Conservation (phyloP, 2,329 filamentous ascomycete species). For the Clonostachys chloroleuca region DNA sequence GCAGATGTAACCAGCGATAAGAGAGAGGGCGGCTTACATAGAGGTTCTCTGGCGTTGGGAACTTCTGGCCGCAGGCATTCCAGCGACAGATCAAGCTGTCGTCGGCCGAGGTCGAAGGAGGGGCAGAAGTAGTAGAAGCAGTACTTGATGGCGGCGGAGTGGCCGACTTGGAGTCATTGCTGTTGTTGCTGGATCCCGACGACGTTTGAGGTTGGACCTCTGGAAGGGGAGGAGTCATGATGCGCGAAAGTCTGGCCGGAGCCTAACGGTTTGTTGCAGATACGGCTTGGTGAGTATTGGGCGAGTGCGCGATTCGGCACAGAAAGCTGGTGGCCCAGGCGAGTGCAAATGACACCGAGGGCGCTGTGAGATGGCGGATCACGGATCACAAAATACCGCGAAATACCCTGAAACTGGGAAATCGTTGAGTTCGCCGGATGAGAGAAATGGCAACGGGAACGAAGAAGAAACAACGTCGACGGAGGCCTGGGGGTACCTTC, state of each 20-base stretch:
- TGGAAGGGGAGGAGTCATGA: conserved; percentile 24
- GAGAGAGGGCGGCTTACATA: conserved; percentile 42
- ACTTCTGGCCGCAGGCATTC: conserved; percentile 55
- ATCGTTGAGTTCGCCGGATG: not conserved
- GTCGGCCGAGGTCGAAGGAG: conserved; percentile 33
- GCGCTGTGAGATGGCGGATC: no score
- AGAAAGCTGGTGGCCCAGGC: not conserved
- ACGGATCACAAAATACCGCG: not conserved
- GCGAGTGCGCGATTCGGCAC: not conserved
- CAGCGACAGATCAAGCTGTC: conserved; percentile 59
- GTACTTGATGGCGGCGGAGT: conserved; percentile 47
- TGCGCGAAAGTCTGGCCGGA: not conserved
- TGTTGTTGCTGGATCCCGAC: conserved; percentile 29
- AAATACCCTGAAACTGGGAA: not conserved
- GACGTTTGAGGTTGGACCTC: conserved; percentile 13
- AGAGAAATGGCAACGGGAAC: conserved; percentile 2
- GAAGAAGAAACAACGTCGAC: conserved; percentile 2
- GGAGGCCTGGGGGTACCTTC: conserved; percentile 12
- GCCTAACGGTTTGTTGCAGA: no score
- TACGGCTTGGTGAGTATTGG: not conserved
- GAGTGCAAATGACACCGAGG: no score
- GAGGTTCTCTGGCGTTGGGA: conserved; percentile 50
- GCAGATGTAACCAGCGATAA: no score
- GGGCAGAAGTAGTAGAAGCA: conserved; percentile 38
- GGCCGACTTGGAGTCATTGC: conserved; percentile 44